Evolutionary conservation across 148 eudicot species (phyloP).

Genomic region (Cornus controversa): DNA sequence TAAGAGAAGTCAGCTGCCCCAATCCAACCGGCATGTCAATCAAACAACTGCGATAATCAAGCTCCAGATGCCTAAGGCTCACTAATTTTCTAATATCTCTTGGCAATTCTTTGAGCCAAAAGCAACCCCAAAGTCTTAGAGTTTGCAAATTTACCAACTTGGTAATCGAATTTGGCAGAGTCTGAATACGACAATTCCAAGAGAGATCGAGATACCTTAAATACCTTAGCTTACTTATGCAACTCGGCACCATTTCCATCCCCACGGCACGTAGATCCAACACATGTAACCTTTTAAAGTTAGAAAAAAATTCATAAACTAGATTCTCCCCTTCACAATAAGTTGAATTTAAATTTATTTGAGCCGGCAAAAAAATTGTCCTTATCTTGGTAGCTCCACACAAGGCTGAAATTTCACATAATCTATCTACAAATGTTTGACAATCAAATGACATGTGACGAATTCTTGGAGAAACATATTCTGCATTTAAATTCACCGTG

Average conservation of each 20-base stretch:
- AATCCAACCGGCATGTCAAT: too few species aligned
- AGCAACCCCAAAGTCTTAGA: neutral
- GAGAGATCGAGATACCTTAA: neutral
- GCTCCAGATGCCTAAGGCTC: conserved; percentile 7
- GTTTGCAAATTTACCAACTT: conserved; percentile 1
- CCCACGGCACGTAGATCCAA: neutral
- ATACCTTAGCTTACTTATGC: neutral
- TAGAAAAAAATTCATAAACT: neutral
- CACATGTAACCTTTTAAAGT: neutral
- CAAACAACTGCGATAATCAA: too few species aligned
- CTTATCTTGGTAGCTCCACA: too few species aligned
- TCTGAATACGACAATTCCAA: neutral
- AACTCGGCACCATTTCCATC: neutral
- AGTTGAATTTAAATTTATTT: too few species aligned
- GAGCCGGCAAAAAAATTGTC: too few species aligned
- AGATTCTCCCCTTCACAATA: neutral
- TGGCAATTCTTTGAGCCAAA: conserved; percentile 1
- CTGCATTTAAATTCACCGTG: too few species aligned
- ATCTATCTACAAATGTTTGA: too few species aligned
- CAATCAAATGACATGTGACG: neutral
- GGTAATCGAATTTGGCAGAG: neutral
- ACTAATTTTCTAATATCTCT: conserved; percentile 8
- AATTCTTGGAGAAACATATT: neutral
- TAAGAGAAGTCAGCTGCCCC: too few species aligned
- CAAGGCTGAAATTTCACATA: too few species aligned